Base-by-base conservation (phyloP, 1,284 basidiomycete species). In the Chalciporus sp. region DNA sequence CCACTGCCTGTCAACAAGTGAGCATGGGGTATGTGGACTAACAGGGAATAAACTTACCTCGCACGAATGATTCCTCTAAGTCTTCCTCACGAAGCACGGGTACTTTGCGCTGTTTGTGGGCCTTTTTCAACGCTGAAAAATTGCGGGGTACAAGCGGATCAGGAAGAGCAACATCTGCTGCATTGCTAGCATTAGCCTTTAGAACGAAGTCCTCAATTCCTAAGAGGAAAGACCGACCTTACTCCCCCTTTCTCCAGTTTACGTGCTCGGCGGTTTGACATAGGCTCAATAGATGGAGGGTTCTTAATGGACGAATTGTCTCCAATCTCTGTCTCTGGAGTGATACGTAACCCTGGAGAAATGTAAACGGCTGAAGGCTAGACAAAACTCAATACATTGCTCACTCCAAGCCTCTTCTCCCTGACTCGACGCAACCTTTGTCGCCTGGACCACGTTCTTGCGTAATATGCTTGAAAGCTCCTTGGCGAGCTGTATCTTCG, bases 31-130 rank as follows among this genome's bases (percentile, higher is more conserved):
- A 31, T 28, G n/a, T 28, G 35, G 37, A 3, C 40, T 27, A n/a
- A 28, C n/a, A 35, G 27, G 17, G 23, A 8, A 43, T 7, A 26
- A 37, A 64, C 77, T 53, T 62, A 87, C 90, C 90, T 70, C 88
- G 78, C 52, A 92, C 87, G 67, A 92, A 92, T 19, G 77, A 74
- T 69, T 92, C 90, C 58, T 87, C 86, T 28, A 92, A 53, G 65
- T 92, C 90, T 49, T 80, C 80, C 68, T 92, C 90, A 58, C 72
- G 76, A 52, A 92, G 67, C 58, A 84, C 81, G 0, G 90, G 90
- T 20, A 88, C 55, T 23, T 71, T 69, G 53, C 90, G 83, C 52
- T 80, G 65, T 66, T 79, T 80, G 60, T 85, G 81, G 8, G 81
- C 86, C 63, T 75, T 84, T 72, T 86, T 90, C 51, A 92, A 78